A percentile compares a stretch with the other conserved stretches of the same genome.
Conservation (phyloP, 345 rosid species). For the Sisymbrium altissimum region DNA sequence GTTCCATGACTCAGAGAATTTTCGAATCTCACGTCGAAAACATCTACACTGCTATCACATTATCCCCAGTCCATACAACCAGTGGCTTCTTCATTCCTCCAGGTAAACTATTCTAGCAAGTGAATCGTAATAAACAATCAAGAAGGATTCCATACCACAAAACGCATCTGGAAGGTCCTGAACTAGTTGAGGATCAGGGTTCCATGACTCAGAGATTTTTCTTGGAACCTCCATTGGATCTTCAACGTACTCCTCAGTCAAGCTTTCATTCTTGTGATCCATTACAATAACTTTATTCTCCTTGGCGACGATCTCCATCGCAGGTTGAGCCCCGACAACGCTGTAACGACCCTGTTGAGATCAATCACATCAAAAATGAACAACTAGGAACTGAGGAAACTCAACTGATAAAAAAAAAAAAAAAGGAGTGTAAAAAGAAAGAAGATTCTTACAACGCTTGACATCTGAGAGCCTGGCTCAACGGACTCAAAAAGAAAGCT, state of each 20-base stretch:
- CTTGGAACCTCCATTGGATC: slow-evolving; percentile 78
- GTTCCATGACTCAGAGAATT: neutral
- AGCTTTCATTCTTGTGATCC: slow-evolving; percentile 58
- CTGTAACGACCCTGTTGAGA: slow-evolving; percentile 66
- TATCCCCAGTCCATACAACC: neutral
- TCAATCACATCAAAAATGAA: slow-evolving; percentile 12
- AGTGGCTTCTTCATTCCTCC: neutral
- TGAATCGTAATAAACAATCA: neutral
- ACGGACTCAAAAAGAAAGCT: slow-evolving; percentile 88
- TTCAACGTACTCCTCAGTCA: slow-evolving; percentile 60
- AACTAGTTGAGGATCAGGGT: slow-evolving; percentile 65
- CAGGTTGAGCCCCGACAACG: slow-evolving; percentile 83
- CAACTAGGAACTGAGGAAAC: neutral
- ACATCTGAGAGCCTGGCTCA: slow-evolving; percentile 57
- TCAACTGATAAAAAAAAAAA: neutral
- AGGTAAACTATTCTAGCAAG: neutral
- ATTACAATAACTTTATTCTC: slow-evolving; percentile 62
- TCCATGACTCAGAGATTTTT: slow-evolving; percentile 68
- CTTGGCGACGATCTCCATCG: slow-evolving; percentile 71
- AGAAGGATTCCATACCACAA: slow-evolving; percentile 52
- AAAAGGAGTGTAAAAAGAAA: neutral
- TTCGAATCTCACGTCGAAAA: too few relatives aligned
- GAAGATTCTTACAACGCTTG: slow-evolving; percentile 54
- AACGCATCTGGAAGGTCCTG: slow-evolving; percentile 80
- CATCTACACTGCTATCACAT: neutral